Conservation (phyloP, 1,284 basidiomycete genomes). For the Malassezia sp. region DNA sequence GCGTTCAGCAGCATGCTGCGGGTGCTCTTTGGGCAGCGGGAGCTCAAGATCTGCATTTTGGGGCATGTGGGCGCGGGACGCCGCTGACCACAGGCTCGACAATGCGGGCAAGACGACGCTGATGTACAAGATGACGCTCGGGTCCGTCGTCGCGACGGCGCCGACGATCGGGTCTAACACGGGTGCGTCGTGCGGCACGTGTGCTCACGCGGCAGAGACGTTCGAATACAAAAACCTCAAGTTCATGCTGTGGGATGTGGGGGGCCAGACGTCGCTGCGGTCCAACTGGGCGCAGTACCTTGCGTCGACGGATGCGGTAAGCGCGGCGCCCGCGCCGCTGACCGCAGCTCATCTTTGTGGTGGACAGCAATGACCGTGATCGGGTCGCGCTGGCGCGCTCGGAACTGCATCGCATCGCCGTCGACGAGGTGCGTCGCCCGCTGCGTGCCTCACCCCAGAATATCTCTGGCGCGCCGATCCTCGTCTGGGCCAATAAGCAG, state of each 20-base stretch:
- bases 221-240: slow-evolving; percentile 51
- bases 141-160: slow-evolving; percentile 51
- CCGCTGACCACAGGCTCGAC: slow-evolving; percentile 22
- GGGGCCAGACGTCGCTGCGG: slow-evolving; percentile 50
- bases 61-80: slow-evolving; percentile 22
- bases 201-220: too few relatives aligned
- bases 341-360: slow-evolving; percentile 48
- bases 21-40: slow-evolving; percentile 49
- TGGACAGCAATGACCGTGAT: slow-evolving; percentile 51
- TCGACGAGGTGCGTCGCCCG: too few relatives aligned
- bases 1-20: slow-evolving; percentile 48
- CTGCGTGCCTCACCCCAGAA: slow-evolving; percentile 24
- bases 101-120: slow-evolving; percentile 52
- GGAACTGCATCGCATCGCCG: slow-evolving; percentile 48
- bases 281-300: slow-evolving; percentile 50
- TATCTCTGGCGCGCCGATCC: slow-evolving; percentile 47
- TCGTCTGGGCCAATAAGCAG: slow-evolving; percentile 52
- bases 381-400: slow-evolving; percentile 49
- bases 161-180: slow-evolving; percentile 50
- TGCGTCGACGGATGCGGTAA: slow-evolving; percentile 47
- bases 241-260: slow-evolving; percentile 50
- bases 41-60: slow-evolving; percentile 49
- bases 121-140: slow-evolving; percentile 52
- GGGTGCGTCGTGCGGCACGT: too few relatives aligned
- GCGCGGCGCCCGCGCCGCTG: background rate